Percentiles rank a stretch among this genome's conserved stretches.
Evolutionary conservation across 2,329 filamentous ascomycete genomes (phyloP).

Genomic region (Aspergillus hortae): DNA sequence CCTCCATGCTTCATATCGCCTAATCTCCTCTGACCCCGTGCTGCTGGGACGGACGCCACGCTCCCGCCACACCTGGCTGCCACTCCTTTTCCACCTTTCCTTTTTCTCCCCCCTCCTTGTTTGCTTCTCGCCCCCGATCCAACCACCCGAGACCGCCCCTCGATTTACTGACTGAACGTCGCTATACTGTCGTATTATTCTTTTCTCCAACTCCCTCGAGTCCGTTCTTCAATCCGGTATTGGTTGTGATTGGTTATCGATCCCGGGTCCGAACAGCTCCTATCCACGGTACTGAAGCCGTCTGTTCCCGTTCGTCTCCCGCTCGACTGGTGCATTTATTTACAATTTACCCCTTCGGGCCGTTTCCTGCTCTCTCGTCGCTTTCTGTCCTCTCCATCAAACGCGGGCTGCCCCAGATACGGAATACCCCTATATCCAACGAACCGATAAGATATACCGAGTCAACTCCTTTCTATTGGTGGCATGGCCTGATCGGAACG

Average conservation of each 20-base stretch:
- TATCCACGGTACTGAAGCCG: constrained; percentile 20
- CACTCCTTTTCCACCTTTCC: constrained; percentile 9
- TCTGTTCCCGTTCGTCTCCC: constrained; percentile 12
- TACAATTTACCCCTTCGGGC: constrained; percentile 34
- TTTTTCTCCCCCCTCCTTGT: constrained; percentile 1
- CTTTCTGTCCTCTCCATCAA: constrained; percentile 6
- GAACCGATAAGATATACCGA: neutral
- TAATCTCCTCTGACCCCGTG: constrained; percentile 3
- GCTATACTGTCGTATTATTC: neutral
- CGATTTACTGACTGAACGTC: neutral
- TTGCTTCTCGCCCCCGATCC: constrained; percentile 2
- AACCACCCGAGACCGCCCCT: constrained; percentile 1
- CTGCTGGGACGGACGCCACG: constrained; percentile 3
- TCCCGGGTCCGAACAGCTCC: neutral
- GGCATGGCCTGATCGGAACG: constrained; percentile 30
- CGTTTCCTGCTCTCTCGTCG: constrained; percentile 6
- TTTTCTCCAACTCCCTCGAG: neutral
- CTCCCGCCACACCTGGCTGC: constrained; percentile 6
- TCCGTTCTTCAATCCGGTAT: no score
- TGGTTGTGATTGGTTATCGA: neutral
- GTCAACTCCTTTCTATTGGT: constrained; percentile 9
- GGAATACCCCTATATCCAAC: no score
- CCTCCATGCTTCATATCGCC: constrained; percentile 2
- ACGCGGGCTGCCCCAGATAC: no score
- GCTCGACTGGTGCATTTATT: constrained; percentile 17